phyloP scores from a whole-genome alignment of 257 asterid species.

The Misopates orontium region DNA sequence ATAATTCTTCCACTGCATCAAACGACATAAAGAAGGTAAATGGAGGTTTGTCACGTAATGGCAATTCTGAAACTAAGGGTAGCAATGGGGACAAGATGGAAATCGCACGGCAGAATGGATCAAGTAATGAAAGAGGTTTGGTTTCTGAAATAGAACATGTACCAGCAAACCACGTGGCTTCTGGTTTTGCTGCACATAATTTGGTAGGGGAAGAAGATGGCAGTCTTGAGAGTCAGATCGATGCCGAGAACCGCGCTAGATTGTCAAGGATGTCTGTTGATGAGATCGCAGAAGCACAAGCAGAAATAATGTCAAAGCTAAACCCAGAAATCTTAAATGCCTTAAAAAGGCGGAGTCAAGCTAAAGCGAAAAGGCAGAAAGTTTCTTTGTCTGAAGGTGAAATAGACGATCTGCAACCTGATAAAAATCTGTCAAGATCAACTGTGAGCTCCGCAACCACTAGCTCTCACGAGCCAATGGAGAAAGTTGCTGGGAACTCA shows the following conservation, averaged over 20 bases:
- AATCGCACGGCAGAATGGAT: constrained; percentile 21
- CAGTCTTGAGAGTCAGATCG: constrained; percentile 70
- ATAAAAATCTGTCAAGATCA: constrained; percentile 24
- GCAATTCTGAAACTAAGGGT: constrained; percentile 19
- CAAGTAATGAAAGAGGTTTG: constrained; percentile 24
- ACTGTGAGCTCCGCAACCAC: constrained; percentile 32
- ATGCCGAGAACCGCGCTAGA: constrained; percentile 69
- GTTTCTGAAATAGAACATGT: constrained; percentile 27
- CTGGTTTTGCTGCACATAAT: constrained; percentile 35
- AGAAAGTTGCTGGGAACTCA: constrained; percentile 30
- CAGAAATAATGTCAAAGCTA: constrained; percentile 71
- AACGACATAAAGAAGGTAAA: constrained; percentile 24
- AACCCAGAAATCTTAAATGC: constrained; percentile 58
- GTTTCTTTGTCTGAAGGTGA: constrained; percentile 36
- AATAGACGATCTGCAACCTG: constrained; percentile 33
- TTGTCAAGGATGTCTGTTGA: constrained; percentile 70
- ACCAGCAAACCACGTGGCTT: constrained; percentile 25
- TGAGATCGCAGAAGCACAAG: constrained; percentile 85
- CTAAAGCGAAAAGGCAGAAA: constrained; percentile 59
- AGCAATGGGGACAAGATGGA: constrained; percentile 18
- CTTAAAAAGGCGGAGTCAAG: constrained; percentile 59
- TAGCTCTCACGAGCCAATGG: constrained; percentile 33
- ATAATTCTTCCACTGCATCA: constrained; percentile 20
- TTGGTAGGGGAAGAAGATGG: constrained; percentile 38
- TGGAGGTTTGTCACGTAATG: constrained; percentile 8